These are phyloP conservation scores for Strigomonas culicis DNA, from an alignment of 208 protist genomes.

Conservation along the genomic window DNA sequence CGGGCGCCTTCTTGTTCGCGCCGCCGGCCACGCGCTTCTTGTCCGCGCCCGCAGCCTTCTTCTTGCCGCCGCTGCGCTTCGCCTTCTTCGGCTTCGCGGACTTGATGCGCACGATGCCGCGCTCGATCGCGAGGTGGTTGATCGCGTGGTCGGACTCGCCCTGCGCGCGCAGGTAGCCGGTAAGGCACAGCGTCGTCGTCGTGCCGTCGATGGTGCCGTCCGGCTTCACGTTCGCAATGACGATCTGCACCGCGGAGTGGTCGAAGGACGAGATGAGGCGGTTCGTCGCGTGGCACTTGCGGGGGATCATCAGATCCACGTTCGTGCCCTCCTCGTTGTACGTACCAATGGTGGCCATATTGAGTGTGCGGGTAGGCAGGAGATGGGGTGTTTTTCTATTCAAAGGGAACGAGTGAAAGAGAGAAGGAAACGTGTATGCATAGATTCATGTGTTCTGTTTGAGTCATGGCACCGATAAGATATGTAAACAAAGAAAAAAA, in stretches of 20 bases:
- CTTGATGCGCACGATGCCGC: conserved; percentile 85
- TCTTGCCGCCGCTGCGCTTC: conserved; percentile 17
- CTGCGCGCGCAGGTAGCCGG: conserved; percentile 92
- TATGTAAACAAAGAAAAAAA: neutral
- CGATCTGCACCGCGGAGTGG: conserved; percentile 95
- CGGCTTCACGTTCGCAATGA: conserved; percentile 92
- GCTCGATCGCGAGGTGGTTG: conserved; percentile 91
- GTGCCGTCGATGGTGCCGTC: conserved; percentile 91
- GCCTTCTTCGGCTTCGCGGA: conserved; percentile 73
- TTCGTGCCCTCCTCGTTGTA: conserved; percentile 91
- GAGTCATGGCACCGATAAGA: conserved; percentile 11
- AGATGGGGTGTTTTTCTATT: neutral
- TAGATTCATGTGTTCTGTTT: neutral
- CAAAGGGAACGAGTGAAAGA: neutral
- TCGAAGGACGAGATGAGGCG: conserved; percentile 93
- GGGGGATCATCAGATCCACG: conserved; percentile 95
- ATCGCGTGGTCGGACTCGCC: conserved; percentile 94
- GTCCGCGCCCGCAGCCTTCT: conserved; percentile 12
- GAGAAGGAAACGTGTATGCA: neutral
- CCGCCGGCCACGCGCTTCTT: conserved; percentile 24
- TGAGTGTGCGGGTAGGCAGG: conserved; percentile 4
- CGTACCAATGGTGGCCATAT: conserved; percentile 85
- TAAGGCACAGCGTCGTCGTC: conserved; percentile 93
- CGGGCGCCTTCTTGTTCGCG: conserved; percentile 22
- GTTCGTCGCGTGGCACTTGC: conserved; percentile 97